Evolutionary conservation across 1,284 basidiomycete genomes (phyloP), one percentile per base, ranked within the genome.

Genomic region (Apiotrichum siamense): DNA sequence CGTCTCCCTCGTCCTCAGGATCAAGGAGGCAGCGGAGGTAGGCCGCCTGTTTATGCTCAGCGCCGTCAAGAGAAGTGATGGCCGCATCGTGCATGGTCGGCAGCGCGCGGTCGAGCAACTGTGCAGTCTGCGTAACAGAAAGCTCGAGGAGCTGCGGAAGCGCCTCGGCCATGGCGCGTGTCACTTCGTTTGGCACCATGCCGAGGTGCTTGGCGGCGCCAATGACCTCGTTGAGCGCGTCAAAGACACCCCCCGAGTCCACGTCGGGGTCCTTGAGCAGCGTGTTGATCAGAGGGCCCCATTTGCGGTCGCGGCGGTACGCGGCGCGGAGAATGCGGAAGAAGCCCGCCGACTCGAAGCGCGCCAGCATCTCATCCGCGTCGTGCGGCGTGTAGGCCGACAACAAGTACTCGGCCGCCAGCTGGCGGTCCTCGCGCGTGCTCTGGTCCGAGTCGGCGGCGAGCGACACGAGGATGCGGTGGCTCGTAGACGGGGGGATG

Each of bases 351-450:
- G 77, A 63, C 65, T 88, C 83, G 64, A 98, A 93, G 1, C 87
- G 73, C 10, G 69, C 67, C 26, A 87, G 73, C 57, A 94, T 79
- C 15, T 77, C 76, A 20, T 86, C 84, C 58, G 78, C 79, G 52
- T 92, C 84, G 51, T 85, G 81, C 0, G 92, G 91, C 32, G 83
- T 89, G 69, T 97, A 96, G 0, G 82, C 82, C 0, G 94, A 97
- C 5, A 98, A 78, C n/a, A 99, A 81, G 69, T 86, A 97, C 74
- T 99, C 96, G 3, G 86, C 84, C 0, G 94, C 96, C 3, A 98
- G 80, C 66, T 99, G 92, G 12, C 96, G 83, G 70, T 98, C 96
- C 66, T 96, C 91, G 26, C 85, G 80, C 0, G 89, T 96, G 51
- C 77, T 80, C 47, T 76, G 72, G 64, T 90, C 86, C 0, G 78